Base-by-base conservation (phyloP, 129 eudicot species). In the Flaveria robusta region DNA sequence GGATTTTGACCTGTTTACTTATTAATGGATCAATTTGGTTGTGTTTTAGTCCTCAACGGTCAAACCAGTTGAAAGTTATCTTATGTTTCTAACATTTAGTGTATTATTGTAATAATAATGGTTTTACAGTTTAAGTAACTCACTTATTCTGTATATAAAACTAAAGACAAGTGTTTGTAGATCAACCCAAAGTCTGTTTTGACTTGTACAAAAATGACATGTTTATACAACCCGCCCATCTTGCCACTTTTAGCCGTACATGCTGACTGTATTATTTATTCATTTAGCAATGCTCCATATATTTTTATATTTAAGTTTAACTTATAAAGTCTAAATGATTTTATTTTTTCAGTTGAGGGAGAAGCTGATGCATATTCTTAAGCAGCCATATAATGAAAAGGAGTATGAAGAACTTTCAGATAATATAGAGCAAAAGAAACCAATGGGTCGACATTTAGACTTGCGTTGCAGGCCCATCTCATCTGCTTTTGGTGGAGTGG, bases 381-480 rank as follows among this genome's bases (percentile, higher is more conserved):
- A 26, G 66, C 56, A 68, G 37, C 85, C 91, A 8, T 87, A 62
- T 72, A 70, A 68, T 46, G 18, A 71, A 19, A 31, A 81, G 24
- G 91, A 87, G 78, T 68, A 63, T 81, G 69, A 70, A 55, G 41
- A 75, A 45, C 91, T 84, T 70, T 58, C 27, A 62, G 5, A 18
- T 72, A 68, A 46, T 14, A 20, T 78, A 27, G 22, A 74, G 7
- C 10, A n/a, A 64, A 29, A 75, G 49, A 81, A 71, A 52, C 80
- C 84, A n/a, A 49, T 64, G 22, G 55, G 70, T 1, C 78, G 65
- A n/a, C 77, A 18, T 77, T 34, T 42, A 78, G 76, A 71, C 42
- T 55, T 85, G 74, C 88, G 91, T 46, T 65, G 27, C 56, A 75
- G 85, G 66, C 56, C 81, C 12, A 59, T 77, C 29, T 71, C 81